phyloP scores from a whole-genome alignment of 2,329 filamentous ascomycete genomes.

The Cordyceps cateniannulata region DNA sequence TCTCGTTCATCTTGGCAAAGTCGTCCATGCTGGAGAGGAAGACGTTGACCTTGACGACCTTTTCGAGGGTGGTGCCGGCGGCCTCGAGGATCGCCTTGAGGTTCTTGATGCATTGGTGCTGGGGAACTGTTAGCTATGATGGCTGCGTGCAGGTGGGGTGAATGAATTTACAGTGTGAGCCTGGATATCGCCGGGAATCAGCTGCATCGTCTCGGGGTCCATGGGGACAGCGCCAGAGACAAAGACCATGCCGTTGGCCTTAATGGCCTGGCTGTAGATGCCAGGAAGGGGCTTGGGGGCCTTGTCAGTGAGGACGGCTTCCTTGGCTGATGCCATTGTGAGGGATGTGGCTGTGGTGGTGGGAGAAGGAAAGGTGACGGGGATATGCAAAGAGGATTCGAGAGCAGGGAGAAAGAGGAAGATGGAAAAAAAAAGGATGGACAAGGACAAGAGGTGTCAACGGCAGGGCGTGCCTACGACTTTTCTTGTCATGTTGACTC shows the following conservation, averaged over 20 bases:
- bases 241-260: slow-evolving; percentile 62
- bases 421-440: background rate
- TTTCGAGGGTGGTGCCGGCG: slow-evolving; percentile 56
- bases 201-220: slow-evolving; percentile 48
- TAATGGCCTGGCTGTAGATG: slow-evolving; percentile 51
- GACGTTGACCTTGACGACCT: slow-evolving; percentile 67
- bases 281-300: slow-evolving; percentile 33
- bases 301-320: slow-evolving; percentile 32
- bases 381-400: background rate
- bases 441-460: background rate
- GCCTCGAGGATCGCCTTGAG: slow-evolving; percentile 63
- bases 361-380: background rate
- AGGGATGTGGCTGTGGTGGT: background rate
- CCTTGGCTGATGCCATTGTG: slow-evolving; percentile 27
- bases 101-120: slow-evolving; percentile 63
- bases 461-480: background rate
- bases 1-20: slow-evolving; percentile 68
- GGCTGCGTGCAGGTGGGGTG: background rate
- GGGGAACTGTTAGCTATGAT: background rate
- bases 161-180: slow-evolving; percentile 50
- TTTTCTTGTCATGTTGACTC: background rate
- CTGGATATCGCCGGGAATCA: slow-evolving; percentile 58
- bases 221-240: slow-evolving; percentile 67
- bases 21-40: slow-evolving; percentile 69
- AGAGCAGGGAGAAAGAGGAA: too few species aligned